phyloP scores from a whole-genome alignment of 2,329 filamentous ascomycete species.

The Zymoseptoria passerinii region DNA sequence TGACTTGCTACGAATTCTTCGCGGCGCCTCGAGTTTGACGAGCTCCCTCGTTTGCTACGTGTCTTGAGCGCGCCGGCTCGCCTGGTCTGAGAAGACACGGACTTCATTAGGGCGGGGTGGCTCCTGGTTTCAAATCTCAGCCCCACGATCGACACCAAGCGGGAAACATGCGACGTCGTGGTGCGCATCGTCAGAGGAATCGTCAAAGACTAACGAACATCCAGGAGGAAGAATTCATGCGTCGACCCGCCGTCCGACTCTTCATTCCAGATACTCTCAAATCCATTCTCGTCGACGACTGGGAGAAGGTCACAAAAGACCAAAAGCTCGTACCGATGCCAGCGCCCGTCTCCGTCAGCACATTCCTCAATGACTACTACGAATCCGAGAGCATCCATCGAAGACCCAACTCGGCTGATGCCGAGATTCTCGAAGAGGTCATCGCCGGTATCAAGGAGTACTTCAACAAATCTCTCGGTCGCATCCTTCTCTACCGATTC shows the following conservation, averaged over 20 bases:
- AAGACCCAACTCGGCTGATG: conserved; percentile 57
- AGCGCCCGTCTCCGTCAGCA: conserved; percentile 62
- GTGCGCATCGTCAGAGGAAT: background rate
- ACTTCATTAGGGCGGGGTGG: background rate
- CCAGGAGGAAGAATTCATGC: conserved; percentile 85
- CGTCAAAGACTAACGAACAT: conserved; percentile 5
- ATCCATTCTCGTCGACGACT: conserved; percentile 89
- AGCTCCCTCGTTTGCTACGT: background rate
- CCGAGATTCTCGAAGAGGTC: conserved; percentile 84
- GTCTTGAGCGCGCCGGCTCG: background rate
- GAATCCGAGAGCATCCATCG: conserved; percentile 61
- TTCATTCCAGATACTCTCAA: conserved; percentile 84
- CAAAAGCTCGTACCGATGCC: conserved; percentile 81
- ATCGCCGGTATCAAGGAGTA: conserved; percentile 81
- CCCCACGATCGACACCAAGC: background rate
- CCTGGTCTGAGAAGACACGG: background rate
- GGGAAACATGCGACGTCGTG: background rate
- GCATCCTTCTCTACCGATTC: conserved; percentile 87
- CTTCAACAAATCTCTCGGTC: conserved; percentile 82
- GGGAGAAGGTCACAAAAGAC: conserved; percentile 97
- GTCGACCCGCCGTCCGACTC: conserved; percentile 76
- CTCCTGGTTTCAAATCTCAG: background rate
- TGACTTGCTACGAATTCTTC: background rate
- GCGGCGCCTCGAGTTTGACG: background rate
- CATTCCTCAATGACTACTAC: conserved; percentile 82